Conservation (phyloP, 73 alveolate species). For the Blepharisma japonicum region DNA sequence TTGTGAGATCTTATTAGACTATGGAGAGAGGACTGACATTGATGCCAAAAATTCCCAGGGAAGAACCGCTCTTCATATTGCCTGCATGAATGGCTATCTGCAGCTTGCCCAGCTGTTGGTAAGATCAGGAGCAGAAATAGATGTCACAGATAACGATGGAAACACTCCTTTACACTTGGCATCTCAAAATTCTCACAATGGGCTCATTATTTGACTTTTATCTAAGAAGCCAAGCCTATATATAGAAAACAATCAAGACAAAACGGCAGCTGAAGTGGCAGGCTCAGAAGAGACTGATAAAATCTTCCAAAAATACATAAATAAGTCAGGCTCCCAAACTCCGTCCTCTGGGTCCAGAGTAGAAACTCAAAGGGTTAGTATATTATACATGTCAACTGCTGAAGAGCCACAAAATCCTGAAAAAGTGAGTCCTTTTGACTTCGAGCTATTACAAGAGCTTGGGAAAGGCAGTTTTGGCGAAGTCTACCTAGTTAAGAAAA, state of each 20-base stretch:
- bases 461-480: constrained; percentile 38
- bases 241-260: constrained; percentile 50
- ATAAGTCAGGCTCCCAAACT: background rate
- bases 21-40: constrained; percentile 54
- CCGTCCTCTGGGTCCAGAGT: background rate
- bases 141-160: constrained; percentile 75
- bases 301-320: constrained; percentile 39
- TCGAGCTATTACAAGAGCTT: background rate
- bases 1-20: constrained; percentile 54
- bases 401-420: background rate
- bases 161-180: constrained; percentile 88
- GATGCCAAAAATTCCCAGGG: constrained; percentile 54
- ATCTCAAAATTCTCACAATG: constrained; percentile 61
- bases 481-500: constrained; percentile 14
- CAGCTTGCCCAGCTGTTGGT: constrained; percentile 59
- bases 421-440: constrained; percentile 54
- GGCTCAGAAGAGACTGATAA: constrained; percentile 44
- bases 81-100: constrained; percentile 60
- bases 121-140: constrained; percentile 64
- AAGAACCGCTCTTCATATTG: constrained; percentile 55
- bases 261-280: constrained; percentile 59
- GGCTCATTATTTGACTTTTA: constrained; percentile 59
- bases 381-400: background rate
- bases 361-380: background rate
- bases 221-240: constrained; percentile 60